Conservation (phyloP, 2,329 filamentous ascomycete genomes). For the Geosmithia morbida region DNA sequence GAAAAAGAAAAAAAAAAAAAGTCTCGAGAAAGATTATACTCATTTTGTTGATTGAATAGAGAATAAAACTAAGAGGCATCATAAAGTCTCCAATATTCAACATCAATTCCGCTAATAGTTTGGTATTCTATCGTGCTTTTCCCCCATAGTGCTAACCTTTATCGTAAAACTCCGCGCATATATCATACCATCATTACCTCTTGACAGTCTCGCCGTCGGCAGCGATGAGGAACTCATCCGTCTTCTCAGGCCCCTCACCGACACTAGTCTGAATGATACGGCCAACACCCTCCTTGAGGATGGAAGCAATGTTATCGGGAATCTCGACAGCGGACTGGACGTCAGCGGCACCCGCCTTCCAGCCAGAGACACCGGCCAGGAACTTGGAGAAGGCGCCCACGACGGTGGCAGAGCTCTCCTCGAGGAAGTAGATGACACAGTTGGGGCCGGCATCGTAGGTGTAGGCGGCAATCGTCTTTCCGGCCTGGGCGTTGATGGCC, state of each 20-base stretch:
- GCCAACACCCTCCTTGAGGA: constrained; percentile 66
- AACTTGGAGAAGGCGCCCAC: constrained; percentile 65
- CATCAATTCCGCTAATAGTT: background rate
- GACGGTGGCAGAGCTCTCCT: constrained; percentile 58
- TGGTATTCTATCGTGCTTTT: background rate
- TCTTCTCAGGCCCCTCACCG: constrained; percentile 74
- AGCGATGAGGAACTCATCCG: constrained; percentile 61
- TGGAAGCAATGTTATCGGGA: constrained; percentile 48
- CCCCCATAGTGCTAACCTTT: background rate
- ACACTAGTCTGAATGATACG: constrained; percentile 85
- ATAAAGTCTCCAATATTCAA: background rate
- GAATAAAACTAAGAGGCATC: background rate
- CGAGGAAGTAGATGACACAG: constrained; percentile 88
- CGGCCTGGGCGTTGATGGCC: constrained; percentile 68
- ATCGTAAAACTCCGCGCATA: background rate
- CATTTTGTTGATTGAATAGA: too few relatives aligned
- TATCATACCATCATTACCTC: constrained; percentile 7
- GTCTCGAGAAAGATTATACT: too few relatives aligned
- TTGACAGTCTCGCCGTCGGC: constrained; percentile 42
- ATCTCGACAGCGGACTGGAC: constrained; percentile 41
- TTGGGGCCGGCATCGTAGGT: constrained; percentile 97
- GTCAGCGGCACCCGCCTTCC: constrained; percentile 44
- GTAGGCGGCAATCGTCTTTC: constrained; percentile 75
- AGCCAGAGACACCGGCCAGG: constrained; percentile 52
- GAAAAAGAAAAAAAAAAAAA: too few relatives aligned